Evolutionary conservation across 495 filamentous ascomycete species (phyloP).

Genomic region (Hypoxylon lienhwacheense): DNA sequence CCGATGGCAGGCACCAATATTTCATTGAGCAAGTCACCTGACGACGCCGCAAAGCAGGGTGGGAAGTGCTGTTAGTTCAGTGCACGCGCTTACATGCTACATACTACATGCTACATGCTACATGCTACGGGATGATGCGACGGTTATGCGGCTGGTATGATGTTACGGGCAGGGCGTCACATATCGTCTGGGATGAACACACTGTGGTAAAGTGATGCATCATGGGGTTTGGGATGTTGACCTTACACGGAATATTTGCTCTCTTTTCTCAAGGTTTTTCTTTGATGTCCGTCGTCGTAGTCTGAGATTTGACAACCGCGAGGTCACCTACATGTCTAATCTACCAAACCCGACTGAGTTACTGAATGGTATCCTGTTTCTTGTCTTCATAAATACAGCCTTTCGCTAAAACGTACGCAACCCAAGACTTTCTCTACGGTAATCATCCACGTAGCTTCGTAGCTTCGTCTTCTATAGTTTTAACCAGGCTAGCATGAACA

Average conservation of each 20-base stretch:
- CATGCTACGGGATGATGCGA: conserved; percentile 37
- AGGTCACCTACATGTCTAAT: conserved; percentile 37
- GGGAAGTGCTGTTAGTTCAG: conserved; percentile 80
- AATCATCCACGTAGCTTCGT: no score
- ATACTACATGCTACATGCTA: no score
- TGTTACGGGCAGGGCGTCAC: conserved; percentile 51
- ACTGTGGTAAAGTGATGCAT: conserved; percentile 39
- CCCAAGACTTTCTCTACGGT: not conserved
- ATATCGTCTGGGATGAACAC: conserved; percentile 39
- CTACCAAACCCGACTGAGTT: conserved; percentile 33
- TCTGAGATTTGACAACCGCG: conserved; percentile 34
- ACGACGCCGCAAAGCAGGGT: conserved; percentile 73
- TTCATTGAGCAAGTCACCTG: conserved; percentile 75
- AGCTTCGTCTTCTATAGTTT: no score
- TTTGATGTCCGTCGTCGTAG: conserved; percentile 30
- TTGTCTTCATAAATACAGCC: conserved; percentile 10
- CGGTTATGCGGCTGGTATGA: conserved; percentile 48
- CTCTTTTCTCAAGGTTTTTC: conserved; percentile 35
- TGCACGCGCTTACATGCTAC: conserved; percentile 30
- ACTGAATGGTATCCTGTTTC: conserved; percentile 25
- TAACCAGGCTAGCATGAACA: no score
- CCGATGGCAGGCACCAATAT: conserved; percentile 76
- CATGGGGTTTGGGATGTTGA: conserved; percentile 38
- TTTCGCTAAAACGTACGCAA: not conserved
- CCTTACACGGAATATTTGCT: conserved; percentile 40